Percentiles rank a stretch among this genome's conserved stretches.
Evolutionary conservation across 306 rosid genomes (phyloP).

Genomic region (Alnus glutinosa): DNA sequence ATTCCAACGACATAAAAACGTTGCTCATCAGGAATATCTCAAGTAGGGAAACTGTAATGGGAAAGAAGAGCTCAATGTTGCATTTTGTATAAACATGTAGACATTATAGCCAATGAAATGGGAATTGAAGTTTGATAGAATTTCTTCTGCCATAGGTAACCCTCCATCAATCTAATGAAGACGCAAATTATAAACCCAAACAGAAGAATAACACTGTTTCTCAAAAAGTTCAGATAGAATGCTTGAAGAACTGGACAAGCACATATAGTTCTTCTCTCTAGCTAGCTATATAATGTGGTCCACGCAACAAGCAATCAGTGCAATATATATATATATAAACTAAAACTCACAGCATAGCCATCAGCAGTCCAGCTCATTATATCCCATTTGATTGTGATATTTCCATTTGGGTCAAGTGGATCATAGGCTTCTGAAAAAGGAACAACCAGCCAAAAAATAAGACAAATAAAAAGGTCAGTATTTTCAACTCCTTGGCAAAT

Average conservation of each 20-base stretch:
- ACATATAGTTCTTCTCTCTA: neutral
- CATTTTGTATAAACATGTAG: neutral
- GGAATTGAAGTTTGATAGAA: neutral
- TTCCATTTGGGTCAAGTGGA: constrained; percentile 82
- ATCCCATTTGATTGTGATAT: constrained; percentile 81
- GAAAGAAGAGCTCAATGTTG: neutral
- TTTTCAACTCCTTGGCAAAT: no score
- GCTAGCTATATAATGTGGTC: neutral
- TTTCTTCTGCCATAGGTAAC: neutral
- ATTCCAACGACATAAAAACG: neutral
- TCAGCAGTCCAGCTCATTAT: constrained; percentile 68
- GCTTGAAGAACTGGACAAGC: neutral
- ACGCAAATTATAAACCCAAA: neutral
- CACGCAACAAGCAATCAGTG: neutral
- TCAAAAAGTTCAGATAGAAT: neutral
- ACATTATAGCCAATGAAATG: neutral
- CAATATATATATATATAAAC: neutral
- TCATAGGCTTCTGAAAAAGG: constrained; percentile 75
- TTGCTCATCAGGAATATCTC: neutral
- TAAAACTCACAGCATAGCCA: constrained; percentile 69
- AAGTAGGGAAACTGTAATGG: neutral
- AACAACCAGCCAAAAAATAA: constrained; percentile 9
- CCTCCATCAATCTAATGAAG: neutral
- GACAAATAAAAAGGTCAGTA: neutral
- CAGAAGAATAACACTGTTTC: neutral